Evolutionary conservation across 805 yeast species (phyloP), one percentile per base, ranked within the genome.

Genomic region (Maudiozyma turicensis): DNA sequence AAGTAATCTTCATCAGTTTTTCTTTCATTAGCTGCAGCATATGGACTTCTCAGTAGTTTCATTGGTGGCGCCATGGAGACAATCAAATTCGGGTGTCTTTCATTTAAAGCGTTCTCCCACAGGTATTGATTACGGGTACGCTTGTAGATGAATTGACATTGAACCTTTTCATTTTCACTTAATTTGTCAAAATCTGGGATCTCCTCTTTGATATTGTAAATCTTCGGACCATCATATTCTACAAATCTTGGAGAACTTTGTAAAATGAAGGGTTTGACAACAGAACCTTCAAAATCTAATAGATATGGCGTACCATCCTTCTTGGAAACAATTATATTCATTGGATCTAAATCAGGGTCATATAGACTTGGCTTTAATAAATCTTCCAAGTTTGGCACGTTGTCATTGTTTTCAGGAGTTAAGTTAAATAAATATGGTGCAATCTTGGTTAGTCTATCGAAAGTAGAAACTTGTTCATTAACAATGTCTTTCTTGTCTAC

Each of bases 41-140:
- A 83, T 29, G 88, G 83, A 13, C 76, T 71, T 63, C 81, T 84
- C 57, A 85, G 71, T 52, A 80, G 70, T 69, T 90, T 91, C 35
- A 79, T 77, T 33, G 96, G 96, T 1, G 93, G 86, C 8, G 86
- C 81, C 54, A 88, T 89, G 28, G 91, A 80, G 10, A 86, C 85
- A 54, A 91, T 80, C 52, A 90, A 74, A 42, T 80, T 78, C 54
- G 80, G 82, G 49, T 77, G 72, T 43, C 74, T 74, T 44, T 78
- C 76, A 59, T 84, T 86, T 57, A 90, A 72, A 29, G 82, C 77
- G 51, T 77, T 68, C 68, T 91, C 98, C 90, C 95, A 91, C 50
- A 85, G 68, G 57, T 84, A 82, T 68, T 91, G 95, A 64, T 90
- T 88, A 73, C 96, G 82, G 5, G 98, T 90, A 67, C 91, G 81